Evolutionary conservation across 768 basidiomycete species (phyloP), one percentile per base, ranked within the genome.

Genomic region (Amanita pseudoporphyria): DNA sequence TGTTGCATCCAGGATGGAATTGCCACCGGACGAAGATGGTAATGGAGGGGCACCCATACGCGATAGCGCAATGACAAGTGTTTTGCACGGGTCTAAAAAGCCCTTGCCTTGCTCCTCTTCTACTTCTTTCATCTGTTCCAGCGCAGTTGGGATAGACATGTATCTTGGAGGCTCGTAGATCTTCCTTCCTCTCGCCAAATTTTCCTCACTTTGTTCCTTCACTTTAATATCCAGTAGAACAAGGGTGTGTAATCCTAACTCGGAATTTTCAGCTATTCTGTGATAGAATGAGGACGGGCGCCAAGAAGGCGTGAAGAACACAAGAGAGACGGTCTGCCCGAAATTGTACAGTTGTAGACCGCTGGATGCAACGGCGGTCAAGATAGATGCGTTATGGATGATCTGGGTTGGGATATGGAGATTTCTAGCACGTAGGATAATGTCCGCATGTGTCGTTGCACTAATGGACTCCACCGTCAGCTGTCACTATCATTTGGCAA

Each of bases 261-360:
- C 75, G 24, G 73, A 71, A 59, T 99, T 99, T 69, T 99, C 92
- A 61, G 84, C 82, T 57, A 99, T 76, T 18, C 91, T 79, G 54
- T 90, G 92, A 63, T 97, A 94, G 70, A 94, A 98, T 56, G 87
- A 91, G 59, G 89, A 87, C 1, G 96, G 96, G 57, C 83, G 84
- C 96, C 96, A 99, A 1, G 81, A 86, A 12, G 94, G 90, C 26
- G 96, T 99, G 72, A 97, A 99, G 72, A 98, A 98, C 3, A 93
- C 90, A 40, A 99, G 79, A 19, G 90, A 94, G 32, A 98, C 87
- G 2, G 90, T 87, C 65, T 98, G 96, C 10, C 96, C 96, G 62
- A 96, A 99, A 66, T 88, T 89, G 73, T 99, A 99, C n/a, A 99
- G 75, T 56, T 97, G 93, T 21, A 99, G 77, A 6, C 96, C 96